Conservation (phyloP, 345 rosid species). For the Populus alba region DNA sequence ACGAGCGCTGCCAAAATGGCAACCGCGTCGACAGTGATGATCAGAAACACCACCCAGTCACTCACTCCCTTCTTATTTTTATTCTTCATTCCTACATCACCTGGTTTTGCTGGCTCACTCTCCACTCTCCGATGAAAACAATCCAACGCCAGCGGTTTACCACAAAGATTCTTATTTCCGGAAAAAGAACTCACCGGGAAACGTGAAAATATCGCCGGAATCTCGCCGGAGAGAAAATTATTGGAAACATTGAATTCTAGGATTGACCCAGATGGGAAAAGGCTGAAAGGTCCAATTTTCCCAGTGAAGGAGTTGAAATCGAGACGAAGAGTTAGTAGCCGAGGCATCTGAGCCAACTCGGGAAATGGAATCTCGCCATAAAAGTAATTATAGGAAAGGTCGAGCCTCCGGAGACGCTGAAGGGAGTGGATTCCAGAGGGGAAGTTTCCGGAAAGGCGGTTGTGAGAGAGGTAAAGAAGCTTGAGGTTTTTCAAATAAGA, state of each 20-base stretch:
- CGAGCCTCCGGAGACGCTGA: conserved; percentile 37
- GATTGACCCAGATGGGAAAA: conserved; percentile 12
- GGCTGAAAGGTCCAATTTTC: conserved; percentile 5
- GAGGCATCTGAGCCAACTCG: conserved; percentile 24
- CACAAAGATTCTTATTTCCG: conserved; percentile 40
- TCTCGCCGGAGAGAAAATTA: conserved; percentile 36
- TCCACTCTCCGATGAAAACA: conserved; percentile 23
- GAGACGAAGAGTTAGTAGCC: conserved; percentile 39
- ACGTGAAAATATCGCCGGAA: conserved; percentile 27
- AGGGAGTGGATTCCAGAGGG: conserved; percentile 29
- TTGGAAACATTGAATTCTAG: conserved; percentile 34
- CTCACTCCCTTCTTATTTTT: background rate
- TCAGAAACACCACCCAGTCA: conserved; percentile 13
- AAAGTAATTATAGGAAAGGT: conserved; percentile 38
- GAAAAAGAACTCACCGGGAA: conserved; percentile 34
- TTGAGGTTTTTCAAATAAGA: conserved; percentile 32
- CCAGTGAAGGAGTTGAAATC: conserved; percentile 39
- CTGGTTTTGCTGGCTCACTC: conserved; percentile 5
- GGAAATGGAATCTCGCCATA: conserved; percentile 33
- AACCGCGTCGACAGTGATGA: conserved; percentile 21
- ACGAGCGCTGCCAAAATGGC: conserved; percentile 19
- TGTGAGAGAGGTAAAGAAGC: conserved; percentile 44
- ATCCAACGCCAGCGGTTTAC: conserved; percentile 28
- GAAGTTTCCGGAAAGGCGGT: conserved; percentile 27
- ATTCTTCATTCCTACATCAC: background rate